These are phyloP conservation scores for Leccinum truebloodii DNA, from an alignment of 768 basidiomycete genomes.

Conservation along the genomic window DNA sequence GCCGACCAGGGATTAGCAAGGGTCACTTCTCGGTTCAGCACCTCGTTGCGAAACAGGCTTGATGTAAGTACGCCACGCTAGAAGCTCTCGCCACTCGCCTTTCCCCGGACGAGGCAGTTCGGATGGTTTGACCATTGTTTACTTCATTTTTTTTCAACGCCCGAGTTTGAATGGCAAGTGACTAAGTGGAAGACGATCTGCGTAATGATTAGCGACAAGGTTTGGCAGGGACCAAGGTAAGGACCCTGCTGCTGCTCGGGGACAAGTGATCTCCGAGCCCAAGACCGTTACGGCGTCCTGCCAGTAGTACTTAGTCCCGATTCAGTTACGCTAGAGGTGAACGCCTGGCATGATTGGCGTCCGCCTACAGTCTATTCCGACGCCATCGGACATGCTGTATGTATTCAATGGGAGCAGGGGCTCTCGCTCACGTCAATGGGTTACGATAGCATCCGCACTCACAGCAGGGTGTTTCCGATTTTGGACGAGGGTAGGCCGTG, in stretches of 20 bases:
- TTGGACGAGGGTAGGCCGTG: neutral
- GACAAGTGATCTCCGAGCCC: neutral
- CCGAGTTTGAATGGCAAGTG: neutral
- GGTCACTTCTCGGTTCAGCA: neutral
- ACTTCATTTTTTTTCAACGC: neutral
- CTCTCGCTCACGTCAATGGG: neutral
- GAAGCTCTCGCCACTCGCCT: neutral
- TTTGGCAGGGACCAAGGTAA: constrained; percentile 1
- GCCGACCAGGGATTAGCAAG: neutral
- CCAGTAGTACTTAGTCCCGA: neutral
- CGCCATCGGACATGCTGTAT: constrained; percentile 4
- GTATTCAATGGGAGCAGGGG: neutral
- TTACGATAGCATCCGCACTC: neutral
- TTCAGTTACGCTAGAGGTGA: neutral
- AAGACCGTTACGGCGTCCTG: constrained; percentile 1
- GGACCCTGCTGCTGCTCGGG: constrained; percentile 1
- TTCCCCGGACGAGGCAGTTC: neutral
- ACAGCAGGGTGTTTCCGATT: constrained; percentile 5
- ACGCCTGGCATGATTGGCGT: constrained; percentile 9
- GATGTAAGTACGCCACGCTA: neutral
- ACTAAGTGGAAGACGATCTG: neutral
- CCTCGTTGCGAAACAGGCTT: neutral
- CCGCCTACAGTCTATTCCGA: constrained; percentile 12
- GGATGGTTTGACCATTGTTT: neutral
- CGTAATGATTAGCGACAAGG: neutral